phyloP scores from a whole-genome alignment of 495 filamentous ascomycete species.

The Oidiodendron maius region DNA sequence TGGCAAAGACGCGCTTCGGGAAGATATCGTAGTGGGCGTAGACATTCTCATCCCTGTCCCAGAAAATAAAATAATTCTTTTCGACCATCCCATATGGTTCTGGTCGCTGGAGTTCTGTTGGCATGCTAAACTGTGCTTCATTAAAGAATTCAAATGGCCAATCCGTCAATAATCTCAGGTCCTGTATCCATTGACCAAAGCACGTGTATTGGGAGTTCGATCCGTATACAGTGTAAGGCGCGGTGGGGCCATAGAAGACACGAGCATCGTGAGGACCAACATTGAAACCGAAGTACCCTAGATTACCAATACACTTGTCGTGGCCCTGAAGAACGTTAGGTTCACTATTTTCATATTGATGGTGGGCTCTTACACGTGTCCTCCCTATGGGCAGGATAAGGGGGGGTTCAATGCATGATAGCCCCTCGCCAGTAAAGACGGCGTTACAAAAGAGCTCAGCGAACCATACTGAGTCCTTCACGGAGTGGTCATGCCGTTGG shows the following conservation, averaged over 20 bases:
- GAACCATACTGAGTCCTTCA: slow-evolving; percentile 18
- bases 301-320: slow-evolving; percentile 35
- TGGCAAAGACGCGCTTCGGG: slow-evolving; percentile 39
- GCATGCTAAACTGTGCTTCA: slow-evolving; percentile 26
- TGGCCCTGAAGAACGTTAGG: too few relatives aligned
- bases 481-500: slow-evolving; percentile 25
- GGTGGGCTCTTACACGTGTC: too few relatives aligned
- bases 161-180: slow-evolving; percentile 40
- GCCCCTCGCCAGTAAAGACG: slow-evolving; percentile 28
- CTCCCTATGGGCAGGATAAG: slow-evolving; percentile 34
- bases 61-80: slow-evolving; percentile 55
- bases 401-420: slow-evolving; percentile 33
- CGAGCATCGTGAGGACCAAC: slow-evolving; percentile 46
- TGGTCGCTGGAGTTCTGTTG: slow-evolving; percentile 42
- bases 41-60: slow-evolving; percentile 36
- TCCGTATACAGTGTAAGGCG: slow-evolving; percentile 39
- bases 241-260: slow-evolving; percentile 43
- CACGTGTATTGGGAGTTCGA: slow-evolving; percentile 44
- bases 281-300: slow-evolving; percentile 28
- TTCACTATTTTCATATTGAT: too few relatives aligned
- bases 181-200: slow-evolving; percentile 45
- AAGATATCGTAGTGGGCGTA: slow-evolving; percentile 45
- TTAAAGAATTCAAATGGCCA: slow-evolving; percentile 27
- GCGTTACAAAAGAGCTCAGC: slow-evolving; percentile 42
- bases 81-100: slow-evolving; percentile 32